phyloP scores from a whole-genome alignment of 2,329 filamentous ascomycete species.

The Tolypocladium endophyticum region DNA sequence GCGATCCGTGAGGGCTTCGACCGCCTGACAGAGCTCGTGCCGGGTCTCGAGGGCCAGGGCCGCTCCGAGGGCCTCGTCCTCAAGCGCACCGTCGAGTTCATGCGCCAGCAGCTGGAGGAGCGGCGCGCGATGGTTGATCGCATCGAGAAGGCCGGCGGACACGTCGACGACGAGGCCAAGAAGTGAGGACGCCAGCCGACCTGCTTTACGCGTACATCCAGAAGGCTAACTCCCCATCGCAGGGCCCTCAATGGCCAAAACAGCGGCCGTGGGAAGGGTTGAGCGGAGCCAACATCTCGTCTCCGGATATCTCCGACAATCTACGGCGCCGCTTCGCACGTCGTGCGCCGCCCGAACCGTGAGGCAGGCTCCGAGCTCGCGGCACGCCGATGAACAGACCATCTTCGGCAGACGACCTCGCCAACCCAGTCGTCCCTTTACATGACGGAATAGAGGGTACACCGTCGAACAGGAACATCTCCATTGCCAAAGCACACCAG shows the following conservation, averaged over 20 bases:
- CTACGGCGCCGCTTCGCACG: neutral
- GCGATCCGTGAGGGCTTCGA: constrained; percentile 81
- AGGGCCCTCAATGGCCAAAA: constrained; percentile 5
- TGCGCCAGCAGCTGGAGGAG: constrained; percentile 48
- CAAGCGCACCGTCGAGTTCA: constrained; percentile 56
- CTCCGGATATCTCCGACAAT: neutral
- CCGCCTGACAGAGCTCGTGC: constrained; percentile 67
- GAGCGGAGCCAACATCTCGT: neutral
- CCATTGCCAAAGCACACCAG: neutral
- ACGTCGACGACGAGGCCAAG: constrained; percentile 37
- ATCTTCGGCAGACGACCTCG: neutral
- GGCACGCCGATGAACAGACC: neutral
- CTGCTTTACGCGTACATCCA: neutral
- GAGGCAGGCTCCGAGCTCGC: neutral
- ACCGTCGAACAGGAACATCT: neutral
- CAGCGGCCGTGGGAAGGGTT: constrained; percentile 1
- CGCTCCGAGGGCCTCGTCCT: constrained; percentile 81
- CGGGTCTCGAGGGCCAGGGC: constrained; percentile 71
- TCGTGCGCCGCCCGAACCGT: neutral
- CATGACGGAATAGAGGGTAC: neutral
- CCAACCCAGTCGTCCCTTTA: neutral
- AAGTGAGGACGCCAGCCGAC: constrained; percentile 19
- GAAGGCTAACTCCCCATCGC: neutral
- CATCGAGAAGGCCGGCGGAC: constrained; percentile 48
- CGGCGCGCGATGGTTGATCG: constrained; percentile 46